phyloP scores from a whole-genome alignment of 306 rosid species.

The Rosa persica region DNA sequence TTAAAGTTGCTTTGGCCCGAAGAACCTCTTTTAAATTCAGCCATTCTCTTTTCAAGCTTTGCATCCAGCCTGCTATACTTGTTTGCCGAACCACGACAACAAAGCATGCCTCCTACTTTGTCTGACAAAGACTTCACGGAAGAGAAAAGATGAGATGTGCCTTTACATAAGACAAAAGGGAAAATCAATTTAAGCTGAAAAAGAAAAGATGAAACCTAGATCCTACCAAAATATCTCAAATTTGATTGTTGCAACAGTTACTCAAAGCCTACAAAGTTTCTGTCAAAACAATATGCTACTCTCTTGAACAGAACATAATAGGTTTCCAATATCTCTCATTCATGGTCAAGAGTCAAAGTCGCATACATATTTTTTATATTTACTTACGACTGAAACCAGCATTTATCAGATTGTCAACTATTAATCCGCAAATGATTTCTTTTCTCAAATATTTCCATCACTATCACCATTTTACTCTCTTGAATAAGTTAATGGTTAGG shows the following conservation, averaged over 20 bases:
- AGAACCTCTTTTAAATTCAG: conserved; percentile 53
- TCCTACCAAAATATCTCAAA: not conserved
- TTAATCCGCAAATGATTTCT: not conserved
- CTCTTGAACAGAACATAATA: not conserved
- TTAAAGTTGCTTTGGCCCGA: conserved; percentile 47
- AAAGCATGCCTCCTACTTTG: conserved; percentile 58
- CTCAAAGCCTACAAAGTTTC: not conserved
- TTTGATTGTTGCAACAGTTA: not conserved
- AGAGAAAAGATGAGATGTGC: conserved; percentile 36
- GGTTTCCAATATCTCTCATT: not conserved
- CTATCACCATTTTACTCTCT: not conserved
- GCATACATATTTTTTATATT: not conserved
- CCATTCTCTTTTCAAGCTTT: conserved; percentile 63
- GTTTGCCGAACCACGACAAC: conserved; percentile 40
- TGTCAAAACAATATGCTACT: not conserved
- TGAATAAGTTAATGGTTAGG: not conserved
- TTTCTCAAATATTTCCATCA: not conserved
- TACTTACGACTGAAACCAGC: not conserved
- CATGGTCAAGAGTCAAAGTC: conserved; percentile 2
- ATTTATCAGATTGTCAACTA: not conserved
- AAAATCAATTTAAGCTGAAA: conserved; percentile 17
- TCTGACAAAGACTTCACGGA: conserved; percentile 37
- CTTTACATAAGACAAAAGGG: conserved; percentile 37
- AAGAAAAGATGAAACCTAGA: conserved; percentile 8
- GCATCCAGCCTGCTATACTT: conserved; percentile 60